These are phyloP conservation scores for Adansonia madagascariensis DNA, from an alignment of 441 rosid species.

Conservation along the genomic window DNA sequence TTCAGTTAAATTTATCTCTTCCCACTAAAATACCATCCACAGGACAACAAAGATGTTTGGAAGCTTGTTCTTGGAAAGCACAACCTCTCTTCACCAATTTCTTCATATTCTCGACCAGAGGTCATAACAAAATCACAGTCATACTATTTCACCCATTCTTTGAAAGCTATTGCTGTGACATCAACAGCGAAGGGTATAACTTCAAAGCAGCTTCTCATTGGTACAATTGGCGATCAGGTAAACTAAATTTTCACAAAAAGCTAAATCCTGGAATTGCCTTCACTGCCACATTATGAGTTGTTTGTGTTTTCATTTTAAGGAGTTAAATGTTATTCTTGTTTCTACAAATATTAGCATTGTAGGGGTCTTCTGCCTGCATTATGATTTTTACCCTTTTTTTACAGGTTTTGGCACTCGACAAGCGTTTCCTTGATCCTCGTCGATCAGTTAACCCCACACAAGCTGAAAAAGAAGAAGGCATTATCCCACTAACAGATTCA, in stretches of 20 bases:
- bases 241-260: constrained; percentile 29
- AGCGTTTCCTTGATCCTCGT: constrained; percentile 95
- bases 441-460: constrained; percentile 87
- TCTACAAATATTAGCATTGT: constrained; percentile 8
- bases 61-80: constrained; percentile 95
- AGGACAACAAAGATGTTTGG: constrained; percentile 97
- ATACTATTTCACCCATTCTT: constrained; percentile 87
- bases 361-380: background rate
- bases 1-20: constrained; percentile 24
- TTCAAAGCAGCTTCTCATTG: constrained; percentile 97
- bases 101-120: constrained; percentile 88
- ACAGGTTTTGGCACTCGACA: constrained; percentile 96
- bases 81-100: constrained; percentile 82
- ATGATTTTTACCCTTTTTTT: constrained; percentile 29
- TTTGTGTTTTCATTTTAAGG: background rate
- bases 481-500: constrained; percentile 88
- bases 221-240: constrained; percentile 92
- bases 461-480: constrained; percentile 98
- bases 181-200: constrained; percentile 96
- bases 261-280: constrained; percentile 4
- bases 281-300: constrained; percentile 14
- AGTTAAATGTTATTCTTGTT: background rate
- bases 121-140: constrained; percentile 87
- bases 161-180: constrained; percentile 86
- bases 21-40: constrained; percentile 36